Base-by-base conservation (phyloP, 106 monocot genomes). In the Posidonia australis region DNA sequence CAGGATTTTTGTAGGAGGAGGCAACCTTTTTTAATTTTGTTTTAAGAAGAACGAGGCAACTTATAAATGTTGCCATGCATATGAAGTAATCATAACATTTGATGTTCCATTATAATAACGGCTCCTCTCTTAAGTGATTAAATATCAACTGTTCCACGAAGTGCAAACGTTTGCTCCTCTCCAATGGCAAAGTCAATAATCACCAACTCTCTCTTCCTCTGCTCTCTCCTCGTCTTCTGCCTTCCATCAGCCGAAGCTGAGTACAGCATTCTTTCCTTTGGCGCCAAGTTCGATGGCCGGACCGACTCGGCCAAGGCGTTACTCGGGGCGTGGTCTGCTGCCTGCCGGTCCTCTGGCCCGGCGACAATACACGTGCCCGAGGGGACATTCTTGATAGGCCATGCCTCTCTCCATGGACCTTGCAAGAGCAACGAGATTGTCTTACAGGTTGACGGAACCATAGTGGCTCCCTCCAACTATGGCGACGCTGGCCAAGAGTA, bases 291-390 rank as follows among this genome's bases (percentile, higher is more conserved):
- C 47, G 47, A 3, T 14, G 62, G 62, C 14, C 18, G 18, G 9
- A 47, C 46, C 13, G 64, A 64, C 26, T 46, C 64, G 16, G 44
- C 46, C 21, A 64, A 46, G 46, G 46, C 64, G 0, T 45, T 64
- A 1, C 64, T 64, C 64, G 3, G 26, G 20, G 64, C 64, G 21
- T 64, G 64, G 64, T 23, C 46, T 23, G 24, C 44, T 5, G 64
- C 64, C 23, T 64, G 64, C 21, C 14, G 14, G 9, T 46, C 64
- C 23, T 25, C 64, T 5, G 27, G 17, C 2, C 26, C 46, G 11
- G 47, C 47, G 26, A 64, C 64, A 9, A 47, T 46, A 44, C 21
- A 45, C 17, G 47, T 64, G 10, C 64, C 64, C 22, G 12, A 18
- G 5, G 64, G 64, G 20, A 47, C 1, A 43, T 64, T 47, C 64